Evolutionary conservation across 169 alveolate species (phyloP).

Genomic region (Cryptosporidium sp.): DNA sequence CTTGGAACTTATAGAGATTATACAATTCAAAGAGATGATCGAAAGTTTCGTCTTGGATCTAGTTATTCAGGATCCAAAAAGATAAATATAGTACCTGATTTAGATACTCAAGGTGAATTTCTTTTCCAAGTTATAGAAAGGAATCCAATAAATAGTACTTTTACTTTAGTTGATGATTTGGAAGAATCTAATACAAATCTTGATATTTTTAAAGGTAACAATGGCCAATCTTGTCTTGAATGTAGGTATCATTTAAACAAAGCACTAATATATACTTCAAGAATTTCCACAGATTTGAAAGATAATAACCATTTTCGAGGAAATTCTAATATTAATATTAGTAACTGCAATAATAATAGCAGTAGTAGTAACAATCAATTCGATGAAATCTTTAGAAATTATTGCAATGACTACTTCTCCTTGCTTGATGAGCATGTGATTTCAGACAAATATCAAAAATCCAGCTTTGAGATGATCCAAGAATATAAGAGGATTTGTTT

Average conservation of each 20-base stretch:
- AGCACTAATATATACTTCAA: conserved; percentile 10
- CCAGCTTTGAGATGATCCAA: conserved; percentile 5
- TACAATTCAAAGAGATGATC: not conserved
- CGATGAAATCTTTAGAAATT: not conserved
- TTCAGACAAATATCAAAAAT: not conserved
- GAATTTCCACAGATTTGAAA: not conserved
- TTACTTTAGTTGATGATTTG: conserved; percentile 30
- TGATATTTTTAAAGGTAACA: not conserved
- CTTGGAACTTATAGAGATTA: not conserved
- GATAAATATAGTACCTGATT: not conserved
- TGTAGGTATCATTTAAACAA: conserved; percentile 21
- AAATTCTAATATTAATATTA: not conserved
- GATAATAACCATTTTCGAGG: not conserved
- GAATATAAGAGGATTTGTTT: conserved; percentile 18
- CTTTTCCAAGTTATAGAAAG: not conserved
- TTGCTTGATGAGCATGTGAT: not conserved
- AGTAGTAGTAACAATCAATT: not conserved
- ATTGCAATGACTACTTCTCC: not conserved
- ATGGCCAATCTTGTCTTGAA: not conserved
- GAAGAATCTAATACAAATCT: not conserved
- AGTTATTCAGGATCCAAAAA: not conserved
- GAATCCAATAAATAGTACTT: conserved; percentile 16
- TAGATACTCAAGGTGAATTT: conserved; percentile 13
- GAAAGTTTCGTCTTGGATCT: not conserved
- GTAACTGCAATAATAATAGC: not conserved